These are phyloP conservation scores for Penicillium tannophilum DNA, from an alignment of 495 filamentous ascomycete species.

Conservation along the genomic window DNA sequence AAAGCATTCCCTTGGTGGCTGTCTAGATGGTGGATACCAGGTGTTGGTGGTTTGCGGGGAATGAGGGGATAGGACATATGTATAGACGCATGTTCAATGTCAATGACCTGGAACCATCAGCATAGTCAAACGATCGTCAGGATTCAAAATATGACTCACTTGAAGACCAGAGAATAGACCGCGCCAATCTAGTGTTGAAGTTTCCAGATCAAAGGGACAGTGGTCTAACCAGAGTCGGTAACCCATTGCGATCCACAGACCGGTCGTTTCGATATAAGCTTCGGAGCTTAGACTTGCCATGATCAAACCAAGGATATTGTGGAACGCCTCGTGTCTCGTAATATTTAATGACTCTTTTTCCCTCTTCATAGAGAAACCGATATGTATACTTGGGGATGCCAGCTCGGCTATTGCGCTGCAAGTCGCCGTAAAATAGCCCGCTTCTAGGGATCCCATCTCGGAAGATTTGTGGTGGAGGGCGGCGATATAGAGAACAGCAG, in stretches of 20 bases:
- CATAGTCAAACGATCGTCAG: not conserved
- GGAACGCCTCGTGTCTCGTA: conserved; percentile 20
- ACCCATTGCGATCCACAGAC: conserved; percentile 44
- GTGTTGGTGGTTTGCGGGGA: conserved; percentile 35
- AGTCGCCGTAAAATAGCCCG: conserved; percentile 37
- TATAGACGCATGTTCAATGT: conserved; percentile 47
- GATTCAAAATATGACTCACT: conserved; percentile 15
- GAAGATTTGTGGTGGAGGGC: conserved; percentile 34
- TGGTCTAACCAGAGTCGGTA: conserved; percentile 41
- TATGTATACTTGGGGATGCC: conserved; percentile 18
- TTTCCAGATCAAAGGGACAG: conserved; percentile 27
- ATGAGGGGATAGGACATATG: conserved; percentile 44
- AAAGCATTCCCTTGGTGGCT: conserved; percentile 35
- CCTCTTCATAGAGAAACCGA: not conserved
- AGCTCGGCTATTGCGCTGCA: conserved; percentile 41
- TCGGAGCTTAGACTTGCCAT: conserved; percentile 45
- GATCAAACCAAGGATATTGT: conserved; percentile 44
- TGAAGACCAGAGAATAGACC: conserved; percentile 43
- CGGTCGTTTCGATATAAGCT: conserved; percentile 39
- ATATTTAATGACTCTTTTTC: not conserved
- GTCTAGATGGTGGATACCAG: conserved; percentile 28
- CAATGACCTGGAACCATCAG: conserved; percentile 35
- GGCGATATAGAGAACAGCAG: conserved; percentile 44
- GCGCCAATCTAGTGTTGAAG: conserved; percentile 33
- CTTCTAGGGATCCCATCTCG: conserved; percentile 28